Percentiles rank a stretch among this genome's conserved stretches.
These are phyloP conservation scores for Backusella psychrophila DNA, from an alignment of 192 early-diverging fungal species.

Conservation along the genomic window DNA sequence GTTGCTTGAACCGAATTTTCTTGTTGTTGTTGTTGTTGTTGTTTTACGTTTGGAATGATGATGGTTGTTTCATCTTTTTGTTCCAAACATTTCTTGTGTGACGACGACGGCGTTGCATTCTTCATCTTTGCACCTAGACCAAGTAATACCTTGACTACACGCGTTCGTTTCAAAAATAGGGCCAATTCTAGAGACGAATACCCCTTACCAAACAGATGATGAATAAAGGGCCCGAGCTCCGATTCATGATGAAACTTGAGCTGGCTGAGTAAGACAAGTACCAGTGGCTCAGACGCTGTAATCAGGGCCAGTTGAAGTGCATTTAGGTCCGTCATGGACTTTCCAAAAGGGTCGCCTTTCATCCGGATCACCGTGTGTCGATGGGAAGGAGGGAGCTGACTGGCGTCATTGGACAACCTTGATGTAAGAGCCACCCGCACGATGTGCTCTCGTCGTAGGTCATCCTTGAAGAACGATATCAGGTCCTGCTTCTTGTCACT, in stretches of 20 bases:
- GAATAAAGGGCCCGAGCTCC: conserved; percentile 17
- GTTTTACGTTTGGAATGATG: background rate
- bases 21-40: background rate
- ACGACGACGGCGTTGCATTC: background rate
- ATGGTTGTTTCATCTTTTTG: background rate
- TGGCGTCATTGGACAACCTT: conserved; percentile 18
- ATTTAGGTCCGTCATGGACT: conserved; percentile 23
- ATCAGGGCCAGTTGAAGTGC: conserved; percentile 26
- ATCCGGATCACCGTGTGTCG: conserved; percentile 10
- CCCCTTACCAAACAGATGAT: conserved; percentile 27
- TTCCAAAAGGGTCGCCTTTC: conserved; percentile 17
- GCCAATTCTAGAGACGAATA: conserved; percentile 27
- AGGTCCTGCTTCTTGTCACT: background rate
- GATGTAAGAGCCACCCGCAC: conserved; percentile 14
- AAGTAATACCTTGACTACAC: conserved; percentile 16
- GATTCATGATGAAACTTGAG: conserved; percentile 7
- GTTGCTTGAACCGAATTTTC: background rate
- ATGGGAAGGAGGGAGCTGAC: conserved; percentile 20
- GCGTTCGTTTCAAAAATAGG: conserved; percentile 6
- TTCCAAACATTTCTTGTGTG: background rate
- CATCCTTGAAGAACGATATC: conserved; percentile 6
- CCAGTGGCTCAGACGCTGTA: conserved; percentile 7
- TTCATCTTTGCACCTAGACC: conserved; percentile 10
- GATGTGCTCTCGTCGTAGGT: conserved; percentile 9
- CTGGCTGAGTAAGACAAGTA: background rate